Conservation (phyloP, 2,329 filamentous ascomycete species). For the Rachicladosporium sp. region DNA sequence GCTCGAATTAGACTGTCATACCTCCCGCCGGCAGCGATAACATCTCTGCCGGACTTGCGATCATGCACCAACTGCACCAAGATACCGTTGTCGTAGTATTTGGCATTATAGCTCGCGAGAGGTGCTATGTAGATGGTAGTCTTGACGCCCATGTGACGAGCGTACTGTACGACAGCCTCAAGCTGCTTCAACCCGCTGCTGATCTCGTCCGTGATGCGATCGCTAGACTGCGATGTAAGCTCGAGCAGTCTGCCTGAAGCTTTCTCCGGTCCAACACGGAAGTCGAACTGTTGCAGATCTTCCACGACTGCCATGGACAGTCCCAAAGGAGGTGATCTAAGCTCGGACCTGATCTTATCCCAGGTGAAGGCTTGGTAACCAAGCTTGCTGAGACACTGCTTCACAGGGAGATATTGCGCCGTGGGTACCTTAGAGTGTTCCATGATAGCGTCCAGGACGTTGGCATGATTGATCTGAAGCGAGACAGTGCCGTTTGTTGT, state of each 20-base stretch:
- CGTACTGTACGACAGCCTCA: conserved; percentile 63
- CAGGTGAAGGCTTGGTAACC: conserved; percentile 72
- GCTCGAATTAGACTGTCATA: conserved; percentile 85
- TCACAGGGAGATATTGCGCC: conserved; percentile 56
- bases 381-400: conserved; percentile 74
- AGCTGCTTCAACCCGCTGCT: conserved; percentile 51
- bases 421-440: conserved; percentile 72
- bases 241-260: conserved; percentile 51
- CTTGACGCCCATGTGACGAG: conserved; percentile 60
- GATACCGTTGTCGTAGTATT: conserved; percentile 74
- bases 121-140: conserved; percentile 76
- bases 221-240: conserved; percentile 41
- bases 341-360: conserved; percentile 68
- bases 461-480: conserved; percentile 81
- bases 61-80: conserved; percentile 88
- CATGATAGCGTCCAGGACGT: conserved; percentile 76
- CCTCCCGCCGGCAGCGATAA: conserved; percentile 85
- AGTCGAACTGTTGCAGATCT: conserved; percentile 83
- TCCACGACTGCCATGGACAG: conserved; percentile 83
- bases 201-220: conserved; percentile 8
- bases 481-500: conserved; percentile 58
- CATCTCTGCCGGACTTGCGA: conserved; percentile 61
- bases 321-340: conserved; percentile 69
- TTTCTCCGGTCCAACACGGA: conserved; percentile 63
- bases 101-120: conserved; percentile 78